Evolutionary conservation across 2,329 filamentous ascomycete genomes (phyloP).

Genomic region (Colletotrichum liriopes): DNA sequence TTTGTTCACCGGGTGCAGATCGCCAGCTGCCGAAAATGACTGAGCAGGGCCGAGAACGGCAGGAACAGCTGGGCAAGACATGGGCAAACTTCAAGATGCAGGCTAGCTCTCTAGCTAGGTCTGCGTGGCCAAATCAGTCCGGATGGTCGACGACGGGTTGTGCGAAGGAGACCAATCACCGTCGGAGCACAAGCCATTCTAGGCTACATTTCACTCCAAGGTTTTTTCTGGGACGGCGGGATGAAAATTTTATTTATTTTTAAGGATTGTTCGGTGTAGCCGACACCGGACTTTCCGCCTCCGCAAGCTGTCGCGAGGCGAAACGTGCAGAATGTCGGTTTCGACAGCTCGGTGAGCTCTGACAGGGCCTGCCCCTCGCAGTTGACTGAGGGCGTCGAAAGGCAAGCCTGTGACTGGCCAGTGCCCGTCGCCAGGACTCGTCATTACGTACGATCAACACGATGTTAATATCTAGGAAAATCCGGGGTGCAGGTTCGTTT

Average conservation of each 20-base stretch:
- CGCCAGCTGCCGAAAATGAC: not conserved
- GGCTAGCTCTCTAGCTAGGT: slow-evolving; percentile 3
- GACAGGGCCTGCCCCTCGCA: not conserved
- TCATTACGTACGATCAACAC: slow-evolving; percentile 3
- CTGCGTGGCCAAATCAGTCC: not conserved
- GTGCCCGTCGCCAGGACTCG: not conserved
- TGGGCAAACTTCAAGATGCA: slow-evolving; percentile 1
- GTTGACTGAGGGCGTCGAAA: not conserved
- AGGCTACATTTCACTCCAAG: slow-evolving; percentile 3
- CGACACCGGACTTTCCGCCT: not conserved
- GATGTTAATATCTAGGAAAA: slow-evolving; percentile 1
- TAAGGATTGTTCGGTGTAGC: not conserved
- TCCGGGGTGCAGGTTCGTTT: not conserved
- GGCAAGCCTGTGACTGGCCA: not conserved
- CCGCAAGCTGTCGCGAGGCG: not conserved
- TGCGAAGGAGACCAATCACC: slow-evolving; percentile 15
- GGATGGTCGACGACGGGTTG: not conserved
- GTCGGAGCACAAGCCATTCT: slow-evolving; percentile 7
- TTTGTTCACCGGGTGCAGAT: not conserved
- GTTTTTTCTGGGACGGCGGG: not conserved
- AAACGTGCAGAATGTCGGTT: not conserved
- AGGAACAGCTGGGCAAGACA: not conserved
- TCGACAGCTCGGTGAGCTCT: not conserved
- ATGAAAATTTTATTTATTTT: not conserved
- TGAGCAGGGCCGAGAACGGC: slow-evolving; percentile 7